Conservation (phyloP, 768 basidiomycete species). For the Boletus sp. region DNA sequence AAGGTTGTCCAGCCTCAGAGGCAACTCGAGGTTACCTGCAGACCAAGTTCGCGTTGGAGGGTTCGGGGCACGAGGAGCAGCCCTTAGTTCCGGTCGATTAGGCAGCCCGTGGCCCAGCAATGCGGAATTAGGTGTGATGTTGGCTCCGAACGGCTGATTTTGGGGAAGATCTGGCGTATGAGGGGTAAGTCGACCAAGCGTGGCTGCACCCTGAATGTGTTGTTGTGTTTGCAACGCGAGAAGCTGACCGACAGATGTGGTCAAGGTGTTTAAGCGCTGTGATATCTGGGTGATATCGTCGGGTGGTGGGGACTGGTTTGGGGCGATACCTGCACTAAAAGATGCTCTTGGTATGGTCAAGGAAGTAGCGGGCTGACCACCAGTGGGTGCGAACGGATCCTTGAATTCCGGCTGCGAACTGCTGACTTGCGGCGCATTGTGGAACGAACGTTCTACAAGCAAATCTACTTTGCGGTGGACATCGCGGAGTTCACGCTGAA, state of each 20-base stretch:
- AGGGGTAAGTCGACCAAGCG: constrained; percentile 33
- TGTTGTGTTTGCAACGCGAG: constrained; percentile 77
- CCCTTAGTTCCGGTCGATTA: constrained; percentile 62
- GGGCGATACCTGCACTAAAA: constrained; percentile 62
- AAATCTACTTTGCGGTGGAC: constrained; percentile 77
- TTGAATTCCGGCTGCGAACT: constrained; percentile 70
- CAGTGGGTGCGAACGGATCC: constrained; percentile 65
- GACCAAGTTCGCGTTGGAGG: constrained; percentile 84
- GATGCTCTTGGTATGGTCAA: constrained; percentile 58
- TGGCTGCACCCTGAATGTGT: constrained; percentile 49
- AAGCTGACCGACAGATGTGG: constrained; percentile 82
- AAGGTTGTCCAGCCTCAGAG: constrained; percentile 51
- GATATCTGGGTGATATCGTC: constrained; percentile 78
- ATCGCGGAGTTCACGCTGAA: constrained; percentile 71
- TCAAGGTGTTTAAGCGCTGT: constrained; percentile 74
- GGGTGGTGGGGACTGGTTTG: constrained; percentile 62
- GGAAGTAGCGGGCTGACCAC: constrained; percentile 33
- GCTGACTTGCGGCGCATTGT: constrained; percentile 18
- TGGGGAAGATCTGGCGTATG: constrained; percentile 46
- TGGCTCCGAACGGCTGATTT: constrained; percentile 38
- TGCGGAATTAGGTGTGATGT: constrained; percentile 36
- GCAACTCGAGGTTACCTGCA: constrained; percentile 73
- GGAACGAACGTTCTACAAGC: constrained; percentile 65
- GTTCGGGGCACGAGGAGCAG: constrained; percentile 60
- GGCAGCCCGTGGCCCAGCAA: constrained; percentile 61